Conservation (phyloP, 139 green algal genomes). For the Mesotaenium endlicherianum region DNA sequence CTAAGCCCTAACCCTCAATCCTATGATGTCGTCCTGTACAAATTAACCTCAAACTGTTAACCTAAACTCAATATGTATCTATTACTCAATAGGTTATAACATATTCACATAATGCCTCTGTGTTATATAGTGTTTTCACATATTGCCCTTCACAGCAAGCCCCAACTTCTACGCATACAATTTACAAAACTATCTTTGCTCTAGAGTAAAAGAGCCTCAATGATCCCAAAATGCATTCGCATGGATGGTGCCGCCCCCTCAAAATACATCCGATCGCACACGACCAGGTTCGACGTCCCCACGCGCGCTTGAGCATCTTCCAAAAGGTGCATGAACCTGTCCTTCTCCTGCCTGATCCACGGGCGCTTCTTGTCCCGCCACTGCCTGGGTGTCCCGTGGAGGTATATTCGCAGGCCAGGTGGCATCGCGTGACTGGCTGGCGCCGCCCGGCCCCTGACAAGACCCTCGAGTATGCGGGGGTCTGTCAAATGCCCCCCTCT, state of each 20-base stretch:
- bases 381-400: conserved; percentile 63
- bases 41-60: too few species aligned
- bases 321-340: conserved; percentile 27
- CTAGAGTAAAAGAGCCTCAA: conserved; percentile 54
- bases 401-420: not conserved
- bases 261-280: conserved; percentile 46
- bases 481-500: conserved; percentile 57
- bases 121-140: too few species aligned
- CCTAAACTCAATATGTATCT: too few species aligned
- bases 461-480: not conserved
- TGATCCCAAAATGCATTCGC: conserved; percentile 54
- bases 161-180: too few species aligned
- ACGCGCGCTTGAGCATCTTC: not conserved
- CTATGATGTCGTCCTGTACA: too few species aligned
- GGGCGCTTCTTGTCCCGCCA: conserved; percentile 52
- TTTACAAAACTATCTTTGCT: too few species aligned
- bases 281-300: not conserved
- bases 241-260: conserved; percentile 25
- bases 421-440: not conserved
- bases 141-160: too few species aligned
- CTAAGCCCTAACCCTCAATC: too few species aligned
- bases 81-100: too few species aligned
- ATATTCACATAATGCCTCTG: too few species aligned
- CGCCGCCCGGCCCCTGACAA: not conserved
- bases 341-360: conserved; percentile 57